Base-by-base conservation (phyloP, 495 filamentous ascomycete species). In the Lasiosphaeriaceae sp. region DNA sequence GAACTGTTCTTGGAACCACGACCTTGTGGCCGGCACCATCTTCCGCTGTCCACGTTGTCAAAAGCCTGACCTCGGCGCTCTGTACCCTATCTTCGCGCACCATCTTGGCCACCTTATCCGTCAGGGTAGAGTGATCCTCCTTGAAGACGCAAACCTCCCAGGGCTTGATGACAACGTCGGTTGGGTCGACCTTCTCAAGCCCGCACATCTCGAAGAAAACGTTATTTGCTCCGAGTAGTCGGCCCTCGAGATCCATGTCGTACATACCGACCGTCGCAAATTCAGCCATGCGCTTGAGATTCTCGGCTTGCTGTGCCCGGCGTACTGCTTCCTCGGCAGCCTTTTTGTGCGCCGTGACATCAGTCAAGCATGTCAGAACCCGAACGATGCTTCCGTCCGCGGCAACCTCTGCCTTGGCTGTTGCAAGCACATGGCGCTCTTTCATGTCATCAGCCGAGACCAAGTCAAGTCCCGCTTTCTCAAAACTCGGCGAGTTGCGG, bases 261-360 rank as follows among this genome's bases (percentile, higher is more conserved):
- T 74, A 77, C 71, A 77, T 73, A 52, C 74, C 74, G 21, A 77
- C 74, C 2, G 74, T 77, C 4, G 74, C 73, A 47, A 70, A 71
- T 47, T 77, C 72, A 41, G 74, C 72, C 72, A 77, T 76, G 37
- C 74, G 70, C 58, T 76, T 77, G 50, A 77, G 70, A 50, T 77
- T 76, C 56, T 77, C 72, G 2, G 74, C 72, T 52, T 77, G 72
- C 54, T 76, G 73, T 8, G 74, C 74, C 11, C 74, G 69, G 3
- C 71, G 66, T 11, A 73, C 66, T 0, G 74, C 74, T 51, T 76
- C 73, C 26, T 74, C 72, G 2, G 74, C 72, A 9, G 70, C 63
- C 47, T 67, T 65, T 49, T 73, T 75, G 48, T 77, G 74, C 12
- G 63, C 57, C 16, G 72, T 77, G 26, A 77, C 74, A 55, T 77